A percentile compares a stretch with the other conserved stretches of the same genome.
phyloP scores from a whole-genome alignment of 1,284 basidiomycete species.

The Polyporus tsugae region DNA sequence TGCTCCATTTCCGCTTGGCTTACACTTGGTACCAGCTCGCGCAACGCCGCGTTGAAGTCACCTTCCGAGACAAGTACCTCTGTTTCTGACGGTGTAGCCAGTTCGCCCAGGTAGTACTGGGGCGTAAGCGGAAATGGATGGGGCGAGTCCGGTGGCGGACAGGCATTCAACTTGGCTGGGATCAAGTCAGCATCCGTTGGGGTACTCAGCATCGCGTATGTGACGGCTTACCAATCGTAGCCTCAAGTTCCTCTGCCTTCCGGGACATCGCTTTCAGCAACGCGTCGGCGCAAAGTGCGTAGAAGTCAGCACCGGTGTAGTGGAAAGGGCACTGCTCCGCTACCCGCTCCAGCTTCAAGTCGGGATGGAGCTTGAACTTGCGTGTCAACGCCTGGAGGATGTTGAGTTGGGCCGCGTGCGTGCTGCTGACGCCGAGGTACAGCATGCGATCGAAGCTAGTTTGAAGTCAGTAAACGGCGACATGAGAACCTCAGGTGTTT shows the following conservation, averaged over 20 bases:
- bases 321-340: conserved; percentile 90
- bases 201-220: background rate
- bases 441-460: conserved; percentile 95
- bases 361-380: conserved; percentile 87
- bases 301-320: conserved; percentile 97
- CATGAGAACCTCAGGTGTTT: too few relatives aligned
- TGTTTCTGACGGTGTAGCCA: conserved; percentile 80
- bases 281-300: conserved; percentile 96
- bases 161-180: conserved; percentile 60
- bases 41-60: conserved; percentile 85
- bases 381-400: conserved; percentile 93
- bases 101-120: conserved; percentile 92
- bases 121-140: conserved; percentile 84
- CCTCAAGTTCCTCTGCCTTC: conserved; percentile 84
- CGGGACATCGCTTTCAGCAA: conserved; percentile 95
- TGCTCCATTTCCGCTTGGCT: conserved; percentile 90
- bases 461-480: background rate
- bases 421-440: conserved; percentile 93
- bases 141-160: conserved; percentile 45
- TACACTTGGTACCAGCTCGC: conserved; percentile 87
- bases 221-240: conserved; percentile 62
- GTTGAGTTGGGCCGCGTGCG: conserved; percentile 86
- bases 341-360: conserved; percentile 71
- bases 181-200: conserved; percentile 9
- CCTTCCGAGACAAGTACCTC: conserved; percentile 75